These are phyloP conservation scores for Apostasia shenzhenica DNA, from an alignment of 106 monocot genomes.

Conservation along the genomic window DNA sequence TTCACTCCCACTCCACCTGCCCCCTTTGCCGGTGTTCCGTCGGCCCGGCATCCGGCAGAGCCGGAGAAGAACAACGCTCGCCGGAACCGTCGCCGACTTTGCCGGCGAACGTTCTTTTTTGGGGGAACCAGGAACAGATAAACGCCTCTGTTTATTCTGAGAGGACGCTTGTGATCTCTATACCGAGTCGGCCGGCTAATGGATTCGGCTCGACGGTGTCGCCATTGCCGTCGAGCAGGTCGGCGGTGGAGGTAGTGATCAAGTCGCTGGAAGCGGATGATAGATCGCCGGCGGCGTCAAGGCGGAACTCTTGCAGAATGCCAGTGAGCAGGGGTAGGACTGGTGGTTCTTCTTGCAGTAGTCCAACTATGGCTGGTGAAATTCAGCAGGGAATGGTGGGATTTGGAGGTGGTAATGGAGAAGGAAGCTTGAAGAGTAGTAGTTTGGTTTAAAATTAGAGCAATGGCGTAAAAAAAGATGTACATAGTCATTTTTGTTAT, in stretches of 20 bases:
- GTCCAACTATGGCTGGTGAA: conserved; percentile 1
- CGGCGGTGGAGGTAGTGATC: background rate
- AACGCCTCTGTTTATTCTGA: background rate
- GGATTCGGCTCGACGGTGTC: background rate
- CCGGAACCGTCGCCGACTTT: background rate
- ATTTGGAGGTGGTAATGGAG: background rate
- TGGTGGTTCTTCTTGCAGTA: conserved; percentile 1
- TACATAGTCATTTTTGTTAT: too few relatives aligned
- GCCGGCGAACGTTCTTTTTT: too few relatives aligned
- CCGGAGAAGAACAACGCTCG: background rate
- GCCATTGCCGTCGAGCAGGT: conserved; percentile 7
- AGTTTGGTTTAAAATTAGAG: too few relatives aligned
- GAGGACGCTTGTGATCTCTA: conserved; percentile 9
- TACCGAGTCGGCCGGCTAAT: conserved; percentile 3
- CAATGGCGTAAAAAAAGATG: too few relatives aligned
- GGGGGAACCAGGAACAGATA: too few relatives aligned
- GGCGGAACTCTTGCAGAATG: conserved; percentile 15
- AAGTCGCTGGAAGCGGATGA: background rate
- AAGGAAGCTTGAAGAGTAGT: background rate
- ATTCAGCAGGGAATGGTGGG: conserved; percentile 15
- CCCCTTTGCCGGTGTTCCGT: conserved; percentile 40
- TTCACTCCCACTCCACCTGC: conserved; percentile 45
- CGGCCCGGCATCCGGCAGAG: background rate
- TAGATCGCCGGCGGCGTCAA: conserved; percentile 3
- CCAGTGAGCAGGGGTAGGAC: conserved; percentile 15